Base-by-base conservation (phyloP, 1,284 basidiomycete genomes). In the Fomitopsis schrenkii region DNA sequence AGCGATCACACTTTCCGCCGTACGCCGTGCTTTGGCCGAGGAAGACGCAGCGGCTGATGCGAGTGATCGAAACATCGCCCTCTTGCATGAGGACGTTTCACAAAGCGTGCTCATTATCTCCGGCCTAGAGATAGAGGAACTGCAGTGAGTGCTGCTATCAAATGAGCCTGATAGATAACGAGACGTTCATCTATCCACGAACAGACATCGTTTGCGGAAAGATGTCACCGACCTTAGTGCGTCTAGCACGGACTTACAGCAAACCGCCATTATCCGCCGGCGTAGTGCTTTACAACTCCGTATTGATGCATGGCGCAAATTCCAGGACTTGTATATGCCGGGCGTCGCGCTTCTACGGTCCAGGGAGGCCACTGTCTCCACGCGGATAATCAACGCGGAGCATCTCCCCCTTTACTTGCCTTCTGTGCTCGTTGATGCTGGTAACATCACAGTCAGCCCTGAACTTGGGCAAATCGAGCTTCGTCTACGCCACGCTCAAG, bases 401-500 rank as follows among this genome's bases (percentile, higher is more conserved):
- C 7, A 45, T 5, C 17, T 22, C 15, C 19, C 44, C 22, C 44
- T 45, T 8, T 45, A 45, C 44, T n/a, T 45, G 5, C 44, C 44
- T 2, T 45, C 44, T n/a, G 44, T 4, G 8, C 7, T 45, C 44
- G 9, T n/a, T n/a, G 19, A 45, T 22, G n/a, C n/a, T 2, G 44
- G 2, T 22, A 2, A 17, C 19, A n/a, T 22, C n/a, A 2, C 44
- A 2, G 17, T 10, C 5, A 19, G 19, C 15, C 17, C 28, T 7
- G 22, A 5, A 9, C 59, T 60, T 3, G 14, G 41, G 15, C 28
- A 48, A 5, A 65, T 64, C 45, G 74, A 77, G 60, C 70, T 67
- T 55, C 60, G 64, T 0, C 64, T 76, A 19, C 69, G 72, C 0
- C 64, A 66, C 66, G n/a, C n/a, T n/a, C n/a, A n/a, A n/a, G n/a